phyloP scores from a whole-genome alignment of 768 basidiomycete species.

The Hypholoma sublateritium region DNA sequence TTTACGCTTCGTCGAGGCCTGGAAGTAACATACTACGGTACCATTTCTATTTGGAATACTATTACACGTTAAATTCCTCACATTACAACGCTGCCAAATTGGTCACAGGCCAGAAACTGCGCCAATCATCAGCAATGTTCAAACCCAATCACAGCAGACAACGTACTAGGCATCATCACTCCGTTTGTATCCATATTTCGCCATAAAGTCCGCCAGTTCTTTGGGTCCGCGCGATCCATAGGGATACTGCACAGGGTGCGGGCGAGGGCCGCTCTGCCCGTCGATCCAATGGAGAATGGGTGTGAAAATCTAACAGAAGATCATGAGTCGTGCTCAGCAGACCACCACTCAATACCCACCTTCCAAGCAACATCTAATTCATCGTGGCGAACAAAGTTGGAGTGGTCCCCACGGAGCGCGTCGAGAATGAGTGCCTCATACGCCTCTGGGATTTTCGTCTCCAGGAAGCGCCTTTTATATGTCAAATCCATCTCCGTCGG shows the following conservation, averaged over 20 bases:
- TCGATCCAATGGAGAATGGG: conserved; percentile 97
- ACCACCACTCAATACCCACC: conserved; percentile 41
- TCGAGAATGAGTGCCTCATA: conserved; percentile 96
- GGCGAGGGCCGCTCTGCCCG: conserved; percentile 61
- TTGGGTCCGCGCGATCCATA: conserved; percentile 97
- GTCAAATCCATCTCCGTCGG: conserved; percentile 98
- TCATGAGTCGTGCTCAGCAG: neutral
- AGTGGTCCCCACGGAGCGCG: conserved; percentile 96
- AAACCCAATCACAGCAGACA: conserved; percentile 30
- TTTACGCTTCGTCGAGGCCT: neutral
- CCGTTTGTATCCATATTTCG: conserved; percentile 77
- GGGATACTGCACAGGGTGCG: conserved; percentile 76
- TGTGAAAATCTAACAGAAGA: conserved; percentile 78
- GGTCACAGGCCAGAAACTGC: conserved; percentile 74
- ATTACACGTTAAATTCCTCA: conserved; percentile 10
- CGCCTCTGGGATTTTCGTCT: conserved; percentile 92
- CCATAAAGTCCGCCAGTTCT: conserved; percentile 74
- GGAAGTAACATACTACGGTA: neutral
- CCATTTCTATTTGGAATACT: conserved; percentile 8
- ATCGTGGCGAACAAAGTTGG: conserved; percentile 98
- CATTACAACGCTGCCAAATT: conserved; percentile 55
- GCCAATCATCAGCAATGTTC: conserved; percentile 9
- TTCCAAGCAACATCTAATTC: conserved; percentile 98
- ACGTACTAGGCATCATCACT: conserved; percentile 65
- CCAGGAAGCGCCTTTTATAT: conserved; percentile 93